Evolutionary conservation across 108 stramenopile species (phyloP).

Genomic region (Chaetoceros tenuissimus): DNA sequence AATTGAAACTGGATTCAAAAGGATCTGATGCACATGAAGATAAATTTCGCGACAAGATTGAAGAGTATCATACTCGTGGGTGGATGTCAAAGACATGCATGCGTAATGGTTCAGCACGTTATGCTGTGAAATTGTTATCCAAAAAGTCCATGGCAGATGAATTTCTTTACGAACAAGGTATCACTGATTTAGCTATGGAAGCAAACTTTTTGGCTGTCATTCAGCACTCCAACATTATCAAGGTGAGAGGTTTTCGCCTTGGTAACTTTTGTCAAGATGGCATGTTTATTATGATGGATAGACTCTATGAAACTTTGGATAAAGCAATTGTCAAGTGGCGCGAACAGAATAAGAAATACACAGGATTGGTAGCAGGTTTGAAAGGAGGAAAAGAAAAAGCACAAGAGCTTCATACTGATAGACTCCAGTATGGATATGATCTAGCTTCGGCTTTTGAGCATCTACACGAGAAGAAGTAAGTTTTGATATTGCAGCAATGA

Average conservation of each 20-base stretch:
- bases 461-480: not conserved
- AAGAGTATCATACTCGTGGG: not conserved
- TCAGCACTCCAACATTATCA: slow-evolving; percentile 19
- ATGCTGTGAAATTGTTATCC: not conserved
- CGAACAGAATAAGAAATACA: not conserved
- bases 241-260: slow-evolving; percentile 5
- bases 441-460: not conserved
- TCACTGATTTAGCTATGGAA: slow-evolving; percentile 26
- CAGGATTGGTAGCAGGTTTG: not conserved
- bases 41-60: not conserved
- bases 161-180: slow-evolving; percentile 14
- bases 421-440: not conserved
- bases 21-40: not conserved
- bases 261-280: slow-evolving; percentile 21
- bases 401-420: not conserved
- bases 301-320: slow-evolving; percentile 24
- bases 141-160: not conserved
- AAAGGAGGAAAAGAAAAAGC: not conserved
- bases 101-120: not conserved
- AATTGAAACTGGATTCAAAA: not conserved
- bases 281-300: slow-evolving; percentile 43
- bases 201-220: slow-evolving; percentile 14
- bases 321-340: not conserved
- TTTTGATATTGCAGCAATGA: no score
- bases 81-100: not conserved